A percentile compares a stretch with the other conserved stretches of the same genome.
Conservation (phyloP, 1,284 basidiomycete genomes). For the Anthracocystis panici-leucophaei region DNA sequence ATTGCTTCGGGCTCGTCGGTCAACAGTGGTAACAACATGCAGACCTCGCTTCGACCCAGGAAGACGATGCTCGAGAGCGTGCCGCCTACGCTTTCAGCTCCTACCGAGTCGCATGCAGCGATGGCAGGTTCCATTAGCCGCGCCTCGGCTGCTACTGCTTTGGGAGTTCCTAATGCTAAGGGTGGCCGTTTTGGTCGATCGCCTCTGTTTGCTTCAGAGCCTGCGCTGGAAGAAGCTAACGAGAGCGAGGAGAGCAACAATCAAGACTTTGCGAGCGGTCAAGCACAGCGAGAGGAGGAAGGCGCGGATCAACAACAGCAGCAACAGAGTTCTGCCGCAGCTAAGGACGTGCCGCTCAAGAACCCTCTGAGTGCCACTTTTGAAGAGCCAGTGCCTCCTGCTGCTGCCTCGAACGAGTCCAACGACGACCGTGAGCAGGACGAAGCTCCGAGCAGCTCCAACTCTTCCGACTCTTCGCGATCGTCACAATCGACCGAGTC, state of each 20-base stretch:
- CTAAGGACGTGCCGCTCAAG: slow-evolving; percentile 12
- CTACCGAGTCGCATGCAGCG: slow-evolving; percentile 33
- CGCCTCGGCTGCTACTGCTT: slow-evolving; percentile 27
- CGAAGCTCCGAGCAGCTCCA: slow-evolving; percentile 33
- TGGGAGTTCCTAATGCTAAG: slow-evolving; percentile 37
- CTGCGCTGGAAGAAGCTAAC: slow-evolving; percentile 34
- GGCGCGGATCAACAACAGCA: slow-evolving; percentile 8
- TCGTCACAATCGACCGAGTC: slow-evolving; percentile 43
- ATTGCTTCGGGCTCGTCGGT: slow-evolving; percentile 31
- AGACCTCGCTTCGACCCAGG: slow-evolving; percentile 40
- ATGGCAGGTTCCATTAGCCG: slow-evolving; percentile 40
- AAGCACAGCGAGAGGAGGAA: slow-evolving; percentile 15
- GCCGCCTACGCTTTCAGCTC: slow-evolving; percentile 29
- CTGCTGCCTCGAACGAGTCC: slow-evolving; percentile 6
- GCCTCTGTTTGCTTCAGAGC: slow-evolving; percentile 49
- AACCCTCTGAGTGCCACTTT: slow-evolving; percentile 47
- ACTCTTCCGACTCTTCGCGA: slow-evolving; percentile 43
- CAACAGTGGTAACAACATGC: slow-evolving; percentile 25
- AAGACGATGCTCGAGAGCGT: slow-evolving; percentile 58
- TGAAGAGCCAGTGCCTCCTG: slow-evolving; percentile 25
- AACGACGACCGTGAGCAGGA: slow-evolving; percentile 23
- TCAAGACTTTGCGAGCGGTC: slow-evolving; percentile 1
- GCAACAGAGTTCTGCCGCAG: slow-evolving; percentile 4
- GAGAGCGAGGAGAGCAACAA: slow-evolving; percentile 25
- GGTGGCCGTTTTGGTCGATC: slow-evolving; percentile 41